phyloP scores from a whole-genome alignment of 1,284 basidiomycete genomes.

The Anthracocystis walkeri region DNA sequence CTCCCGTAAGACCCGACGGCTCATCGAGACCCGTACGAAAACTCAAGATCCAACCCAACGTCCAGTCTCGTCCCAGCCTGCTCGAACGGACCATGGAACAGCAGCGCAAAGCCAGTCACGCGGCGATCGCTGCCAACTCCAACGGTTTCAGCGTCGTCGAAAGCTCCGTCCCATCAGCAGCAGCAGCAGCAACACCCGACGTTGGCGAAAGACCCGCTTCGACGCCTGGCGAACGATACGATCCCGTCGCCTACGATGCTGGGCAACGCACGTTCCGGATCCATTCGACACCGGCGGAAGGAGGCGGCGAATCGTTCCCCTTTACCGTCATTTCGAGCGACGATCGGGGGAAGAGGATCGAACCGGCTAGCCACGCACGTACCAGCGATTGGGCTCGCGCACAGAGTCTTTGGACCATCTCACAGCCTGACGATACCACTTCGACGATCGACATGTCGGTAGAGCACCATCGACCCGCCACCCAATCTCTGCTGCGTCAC shows the following conservation, averaged over 20 bases:
- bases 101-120: constrained; percentile 11
- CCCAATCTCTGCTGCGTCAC: constrained; percentile 8
- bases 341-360: neutral
- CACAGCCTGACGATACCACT: neutral
- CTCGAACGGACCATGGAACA: constrained; percentile 36
- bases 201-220: neutral
- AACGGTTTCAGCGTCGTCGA: neutral
- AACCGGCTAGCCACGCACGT: constrained; percentile 24
- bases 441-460: neutral
- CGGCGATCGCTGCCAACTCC: constrained; percentile 15
- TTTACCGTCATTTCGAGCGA: constrained; percentile 15
- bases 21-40: constrained; percentile 16
- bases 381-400: constrained; percentile 45
- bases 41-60: constrained; percentile 37
- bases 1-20: neutral
- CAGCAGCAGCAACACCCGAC: neutral
- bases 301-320: constrained; percentile 7
- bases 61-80: constrained; percentile 33
- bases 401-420: constrained; percentile 15
- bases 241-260: constrained; percentile 19
- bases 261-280: constrained; percentile 33
- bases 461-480: neutral
- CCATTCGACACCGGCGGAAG: neutral
- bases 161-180: neutral
- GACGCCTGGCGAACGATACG: constrained; percentile 14